These are phyloP conservation scores for Arthrinium puccinioides DNA, from an alignment of 2,329 filamentous ascomycete genomes.

Conservation along the genomic window DNA sequence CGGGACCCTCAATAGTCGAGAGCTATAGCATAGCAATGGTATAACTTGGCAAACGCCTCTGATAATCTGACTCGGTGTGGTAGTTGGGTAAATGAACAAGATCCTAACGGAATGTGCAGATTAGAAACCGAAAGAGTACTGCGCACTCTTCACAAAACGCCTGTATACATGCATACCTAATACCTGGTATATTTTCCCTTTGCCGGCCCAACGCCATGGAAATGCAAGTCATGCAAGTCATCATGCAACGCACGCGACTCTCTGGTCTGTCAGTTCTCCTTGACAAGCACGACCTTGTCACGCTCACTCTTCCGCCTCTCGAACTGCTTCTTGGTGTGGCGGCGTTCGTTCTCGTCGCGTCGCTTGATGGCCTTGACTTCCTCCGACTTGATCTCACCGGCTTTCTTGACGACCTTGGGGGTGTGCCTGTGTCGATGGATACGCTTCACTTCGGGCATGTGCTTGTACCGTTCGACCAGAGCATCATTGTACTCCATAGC, in stretches of 20 bases:
- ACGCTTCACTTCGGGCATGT: conserved; percentile 92
- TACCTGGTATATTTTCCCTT: conserved; percentile 1
- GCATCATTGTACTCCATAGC: conserved; percentile 89
- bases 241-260: too few relatives aligned
- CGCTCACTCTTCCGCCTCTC: conserved; percentile 69
- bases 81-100: too few relatives aligned
- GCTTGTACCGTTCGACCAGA: conserved; percentile 73
- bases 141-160: too few relatives aligned
- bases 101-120: too few relatives aligned
- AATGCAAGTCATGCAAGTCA: conserved; percentile 1
- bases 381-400: conserved; percentile 85
- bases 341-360: conserved; percentile 87
- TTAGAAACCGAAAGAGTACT: too few relatives aligned
- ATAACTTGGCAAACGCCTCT: too few relatives aligned
- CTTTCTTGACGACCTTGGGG: conserved; percentile 92
- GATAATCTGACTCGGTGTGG: too few relatives aligned
- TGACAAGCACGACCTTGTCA: conserved; percentile 84
- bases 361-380: conserved; percentile 84
- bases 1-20: too few relatives aligned
- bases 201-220: neutral
- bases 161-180: neutral
- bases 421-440: conserved; percentile 89
- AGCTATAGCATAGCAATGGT: too few relatives aligned
- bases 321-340: conserved; percentile 80
- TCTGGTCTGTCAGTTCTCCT: conserved; percentile 37